Base-by-base conservation (phyloP, 148 eudicot species). In the Dysphania ambrosioides region DNA sequence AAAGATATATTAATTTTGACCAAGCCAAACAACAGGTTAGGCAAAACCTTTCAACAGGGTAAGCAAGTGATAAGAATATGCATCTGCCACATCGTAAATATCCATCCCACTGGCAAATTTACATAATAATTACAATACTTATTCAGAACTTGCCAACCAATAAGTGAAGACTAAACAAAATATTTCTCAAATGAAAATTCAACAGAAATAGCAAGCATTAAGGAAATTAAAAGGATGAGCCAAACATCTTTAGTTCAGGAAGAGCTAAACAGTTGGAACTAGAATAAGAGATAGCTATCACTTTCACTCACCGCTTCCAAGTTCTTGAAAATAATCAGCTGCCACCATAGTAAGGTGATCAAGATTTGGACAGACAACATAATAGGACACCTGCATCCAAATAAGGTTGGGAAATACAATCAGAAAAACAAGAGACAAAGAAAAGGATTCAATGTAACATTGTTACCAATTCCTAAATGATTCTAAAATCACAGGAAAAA, bases 321-420 rank as follows among this genome's bases (percentile, higher is more conserved):
- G 87, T 81, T 95, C 96, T 75, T 92, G 97, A 78, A 95, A 95
- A 81, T 90, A 95, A 81, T 92, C 97, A 58, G 89, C 84, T 81
- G 99, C 90, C 64, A 90, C 92, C 5, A 87, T 83, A 47, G 86
- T 85, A 56, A 95, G 92, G 70, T 89, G 90, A 75, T 95, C 94
- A 72, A 95, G 86, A 82, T 95, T 91, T 73, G 97, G 99, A 75
- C 96, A 92, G 42, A 92, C 87, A 75, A 90, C 99, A 85, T 83
- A 83, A 81, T 95, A 95, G 59, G 83, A 83, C 96, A 95, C 93
- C 99, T 95, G 88, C 82, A 82, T 72, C 68, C 78, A 72, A 62
- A 83, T n/a, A 26, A 61, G 34, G 35, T 40, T 18, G 41, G 49
- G 34, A 55, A 31, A 67, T 68, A 55, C 19, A 34, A 24, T 42